Percentiles rank a stretch among this genome's conserved stretches.
Evolutionary conservation across 352 stramenopile genomes (phyloP).

Genomic region (Pythium brachiatum): DNA sequence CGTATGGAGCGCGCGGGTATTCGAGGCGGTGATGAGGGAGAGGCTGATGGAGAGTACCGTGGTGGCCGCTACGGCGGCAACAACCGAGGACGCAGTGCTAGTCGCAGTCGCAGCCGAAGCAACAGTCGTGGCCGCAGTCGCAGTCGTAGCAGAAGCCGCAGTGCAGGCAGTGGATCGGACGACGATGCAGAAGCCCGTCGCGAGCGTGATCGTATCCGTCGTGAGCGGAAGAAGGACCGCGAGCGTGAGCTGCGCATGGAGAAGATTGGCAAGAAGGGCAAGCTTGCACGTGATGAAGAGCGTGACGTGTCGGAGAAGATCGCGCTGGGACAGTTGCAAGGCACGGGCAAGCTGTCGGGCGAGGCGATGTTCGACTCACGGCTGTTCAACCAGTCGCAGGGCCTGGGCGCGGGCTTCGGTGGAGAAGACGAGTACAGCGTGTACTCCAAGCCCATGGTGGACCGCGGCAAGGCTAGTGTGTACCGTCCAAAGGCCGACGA

Average conservation of each 20-base stretch:
- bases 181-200: constrained; percentile 37
- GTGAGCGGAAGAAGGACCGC: constrained; percentile 92
- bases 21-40: constrained; percentile 31
- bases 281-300: constrained; percentile 93
- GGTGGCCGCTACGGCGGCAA: constrained; percentile 18
- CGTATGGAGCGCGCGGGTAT: constrained; percentile 90
- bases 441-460: constrained; percentile 97
- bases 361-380: constrained; percentile 96
- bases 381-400: constrained; percentile 98
- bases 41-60: constrained; percentile 31
- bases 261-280: constrained; percentile 89
- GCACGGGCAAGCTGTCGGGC: constrained; percentile 70
- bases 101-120: constrained; percentile 17
- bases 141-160: constrained; percentile 18
- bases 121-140: constrained; percentile 7
- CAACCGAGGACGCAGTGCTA: constrained; percentile 16
- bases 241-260: constrained; percentile 95
- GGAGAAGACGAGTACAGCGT: constrained; percentile 98
- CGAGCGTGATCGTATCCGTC: constrained; percentile 78
- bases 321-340: constrained; percentile 95
- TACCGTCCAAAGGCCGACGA: constrained; percentile 90
- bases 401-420: constrained; percentile 95
- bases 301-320: constrained; percentile 99
- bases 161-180: constrained; percentile 28
- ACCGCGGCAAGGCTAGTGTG: constrained; percentile 86